Conservation (phyloP, 345 rosid genomes). For the Clausena lansium region DNA sequence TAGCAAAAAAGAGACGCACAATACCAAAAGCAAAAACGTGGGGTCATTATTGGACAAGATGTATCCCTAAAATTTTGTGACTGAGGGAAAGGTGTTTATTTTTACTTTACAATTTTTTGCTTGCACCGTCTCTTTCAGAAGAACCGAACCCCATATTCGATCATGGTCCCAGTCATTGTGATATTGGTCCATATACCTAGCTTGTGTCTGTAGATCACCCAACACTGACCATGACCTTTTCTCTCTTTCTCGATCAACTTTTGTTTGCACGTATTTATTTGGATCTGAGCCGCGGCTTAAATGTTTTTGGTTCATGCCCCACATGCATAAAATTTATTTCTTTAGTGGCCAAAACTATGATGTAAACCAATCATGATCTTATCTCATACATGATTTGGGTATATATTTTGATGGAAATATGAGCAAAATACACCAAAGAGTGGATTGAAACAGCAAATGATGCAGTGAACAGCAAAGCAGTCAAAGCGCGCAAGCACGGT, state of each 20-base stretch:
- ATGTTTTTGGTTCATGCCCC: constrained; percentile 17
- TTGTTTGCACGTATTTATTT: constrained; percentile 31
- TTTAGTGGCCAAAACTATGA: neutral
- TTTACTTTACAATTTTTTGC: neutral
- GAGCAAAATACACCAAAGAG: too few relatives aligned
- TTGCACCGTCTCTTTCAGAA: constrained; percentile 18
- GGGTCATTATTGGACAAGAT: neutral
- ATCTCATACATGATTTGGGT: constrained; percentile 9
- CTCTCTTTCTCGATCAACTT: constrained; percentile 28
- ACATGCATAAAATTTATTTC: constrained; percentile 17
- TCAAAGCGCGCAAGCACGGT: too few relatives aligned
- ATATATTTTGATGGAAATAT: neutral
- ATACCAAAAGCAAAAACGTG: neutral
- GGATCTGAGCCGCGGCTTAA: constrained; percentile 18
- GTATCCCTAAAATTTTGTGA: constrained; percentile 9
- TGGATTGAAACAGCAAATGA: too few relatives aligned
- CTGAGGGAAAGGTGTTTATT: neutral
- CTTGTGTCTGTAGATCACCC: constrained; percentile 61
- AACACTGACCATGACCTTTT: constrained; percentile 40
- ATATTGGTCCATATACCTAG: constrained; percentile 21
- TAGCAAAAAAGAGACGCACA: neutral
- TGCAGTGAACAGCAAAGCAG: too few relatives aligned
- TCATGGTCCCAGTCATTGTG: constrained; percentile 21
- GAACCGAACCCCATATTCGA: constrained; percentile 1
- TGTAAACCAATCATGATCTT: neutral